phyloP scores from a whole-genome alignment of 805 yeast genomes.

The Aciculoconidium aculeatum region DNA sequence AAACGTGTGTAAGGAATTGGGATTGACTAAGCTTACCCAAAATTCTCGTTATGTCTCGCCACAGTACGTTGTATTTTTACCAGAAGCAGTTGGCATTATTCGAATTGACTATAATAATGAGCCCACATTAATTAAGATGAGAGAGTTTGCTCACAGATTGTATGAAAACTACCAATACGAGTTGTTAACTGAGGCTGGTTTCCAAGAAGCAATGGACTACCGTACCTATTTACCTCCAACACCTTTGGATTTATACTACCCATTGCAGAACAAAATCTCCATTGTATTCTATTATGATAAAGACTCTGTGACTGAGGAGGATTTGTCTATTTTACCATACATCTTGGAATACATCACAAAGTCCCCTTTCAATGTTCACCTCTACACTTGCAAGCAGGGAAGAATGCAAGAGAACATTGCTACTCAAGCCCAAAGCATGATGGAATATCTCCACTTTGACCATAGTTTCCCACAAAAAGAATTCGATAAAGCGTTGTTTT shows the following conservation, averaged over 20 bases:
- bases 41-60: conserved; percentile 24
- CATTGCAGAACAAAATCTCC: conserved; percentile 36
- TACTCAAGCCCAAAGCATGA: conserved; percentile 35
- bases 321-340: conserved; percentile 54
- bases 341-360: conserved; percentile 55
- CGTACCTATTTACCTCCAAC: conserved; percentile 21
- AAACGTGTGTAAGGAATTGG: conserved; percentile 48
- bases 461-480: conserved; percentile 21
- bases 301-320: conserved; percentile 52
- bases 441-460: conserved; percentile 41
- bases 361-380: conserved; percentile 47
- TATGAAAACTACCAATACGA: conserved; percentile 41
- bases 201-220: conserved; percentile 26
- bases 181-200: conserved; percentile 20
- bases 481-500: conserved; percentile 42
- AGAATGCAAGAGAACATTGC: conserved; percentile 34
- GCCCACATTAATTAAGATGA: conserved; percentile 25
- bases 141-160: conserved; percentile 43
- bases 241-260: conserved; percentile 33
- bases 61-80: conserved; percentile 46
- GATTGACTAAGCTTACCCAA: conserved; percentile 29
- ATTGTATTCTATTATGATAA: conserved; percentile 51
- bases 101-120: conserved; percentile 41
- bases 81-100: conserved; percentile 41
- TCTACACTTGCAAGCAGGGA: conserved; percentile 47